Evolutionary conservation across 345 rosid genomes (phyloP).

Genomic region (Acer campestre): DNA sequence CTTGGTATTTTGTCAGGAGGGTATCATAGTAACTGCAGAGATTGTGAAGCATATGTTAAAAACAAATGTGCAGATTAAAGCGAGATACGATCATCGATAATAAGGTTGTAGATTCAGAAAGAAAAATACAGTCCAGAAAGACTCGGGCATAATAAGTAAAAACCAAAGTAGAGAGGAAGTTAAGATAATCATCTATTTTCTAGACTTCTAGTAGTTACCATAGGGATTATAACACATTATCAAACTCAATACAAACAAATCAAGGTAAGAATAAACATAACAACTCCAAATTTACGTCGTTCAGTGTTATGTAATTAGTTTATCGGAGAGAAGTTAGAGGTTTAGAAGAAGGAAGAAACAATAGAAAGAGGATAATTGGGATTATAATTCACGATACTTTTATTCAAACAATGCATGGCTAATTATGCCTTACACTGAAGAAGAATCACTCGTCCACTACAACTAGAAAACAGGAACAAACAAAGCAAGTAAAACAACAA

Average conservation of each 20-base stretch:
- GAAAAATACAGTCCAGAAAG: background rate
- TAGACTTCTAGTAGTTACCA: background rate
- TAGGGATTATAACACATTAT: background rate
- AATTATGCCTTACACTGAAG: too few species aligned
- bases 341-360: too few species aligned
- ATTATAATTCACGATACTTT: too few species aligned
- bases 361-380: too few species aligned
- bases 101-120: background rate
- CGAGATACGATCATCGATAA: background rate
- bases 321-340: too few species aligned
- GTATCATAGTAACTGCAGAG: slow-evolving; percentile 74
- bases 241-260: background rate
- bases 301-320: too few species aligned
- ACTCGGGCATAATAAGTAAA: background rate
- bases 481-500: too few species aligned
- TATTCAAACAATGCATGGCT: too few species aligned
- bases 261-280: background rate
- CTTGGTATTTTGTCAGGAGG: slow-evolving; percentile 70
- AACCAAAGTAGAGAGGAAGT: background rate
- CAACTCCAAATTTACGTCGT: background rate
- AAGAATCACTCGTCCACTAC: too few species aligned
- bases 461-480: too few species aligned
- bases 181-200: background rate
- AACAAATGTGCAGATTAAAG: slow-evolving; percentile 14
- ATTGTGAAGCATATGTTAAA: slow-evolving; percentile 27